Base-by-base conservation (phyloP, 306 rosid genomes). In the Hippophae rhamnoides region DNA sequence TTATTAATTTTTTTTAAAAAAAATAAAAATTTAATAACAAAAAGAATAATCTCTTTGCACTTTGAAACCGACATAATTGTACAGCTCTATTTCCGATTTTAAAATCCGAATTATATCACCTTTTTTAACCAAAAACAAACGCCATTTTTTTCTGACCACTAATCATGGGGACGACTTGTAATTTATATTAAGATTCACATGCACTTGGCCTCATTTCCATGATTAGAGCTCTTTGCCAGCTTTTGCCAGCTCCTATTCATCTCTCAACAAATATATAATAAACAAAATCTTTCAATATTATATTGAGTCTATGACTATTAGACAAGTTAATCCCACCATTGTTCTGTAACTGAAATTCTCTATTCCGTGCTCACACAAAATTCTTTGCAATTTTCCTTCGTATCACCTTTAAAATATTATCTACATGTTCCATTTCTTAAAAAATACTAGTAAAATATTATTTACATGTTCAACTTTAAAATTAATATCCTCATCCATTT, bases 151-250 rank as follows among this genome's bases (percentile, higher is more conserved):
- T 46, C 47, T 44, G 55, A 18, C 4, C 45, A 6, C 25, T 6
- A 9, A 27, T 2, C 6, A 41, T 10, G 59, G 44, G 69, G 23
- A 61, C 69, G 55, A 64, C 27, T 18, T 23, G 45, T 25, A n/a
- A 49, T 54, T 43, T 46, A 18, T 49, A 11, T 3, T 12, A 3
- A 49, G 5, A 13, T 0, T 4, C 69, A 44, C 61, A 64, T 43
- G 43, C 60, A 54, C 6, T 52, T 44, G 9, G 54, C 61, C 54
- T 55, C 46, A 43, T 45, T 23, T 54, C 11, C 52, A 54, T 64
- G 8, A 5, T 68, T 54, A 60, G 43, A 48, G 6, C n/a, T 49
- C 5, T 18, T 38, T 69, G 73, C 67, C 73, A 69, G 73, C 73
- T 61, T 54, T 52, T 54, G 62, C 73, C 73, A 61, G 73, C 67